Evolutionary conservation across 805 yeast species (phyloP), one percentile per base, ranked within the genome.

Genomic region (Metschnikowia peoriensis): DNA sequence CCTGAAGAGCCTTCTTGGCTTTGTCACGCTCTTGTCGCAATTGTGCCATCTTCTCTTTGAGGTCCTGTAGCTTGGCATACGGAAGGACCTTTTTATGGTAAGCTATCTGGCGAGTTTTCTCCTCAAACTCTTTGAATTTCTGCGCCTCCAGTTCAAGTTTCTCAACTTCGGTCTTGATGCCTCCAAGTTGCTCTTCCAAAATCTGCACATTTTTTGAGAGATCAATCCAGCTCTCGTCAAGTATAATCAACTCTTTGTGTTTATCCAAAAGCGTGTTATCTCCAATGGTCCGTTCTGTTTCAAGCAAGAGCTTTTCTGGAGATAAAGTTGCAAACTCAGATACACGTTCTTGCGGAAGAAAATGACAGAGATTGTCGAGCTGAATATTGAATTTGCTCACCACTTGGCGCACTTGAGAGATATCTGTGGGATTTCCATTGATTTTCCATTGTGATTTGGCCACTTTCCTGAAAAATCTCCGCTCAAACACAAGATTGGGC

Each of bases 271-370:
- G 69, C 38, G 79, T 75, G 2, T 85, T 80, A 47, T 80, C 74
- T 6, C 87, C 89, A 34, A 90, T 80, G 1, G 97, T 90, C 53
- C 93, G 72, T 62, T 91, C 89, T 1, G 96, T 89, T 61, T 89
- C 96, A 28, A 75, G 62, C 11, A 94, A 73, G 8, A 93, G 71
- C 54, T 83, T 83, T 56, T 88, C 91, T 1, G 96, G 88, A 29
- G 88, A 79, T 58, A 89, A 71, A 2, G 86, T 81, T 0, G 97
- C 96, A 73, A 94, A 94, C 58, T 89, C 90, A 2, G 96, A 93
- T 7, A 94, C 98, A 54, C 96, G 78, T 61, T 93, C 98, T 66
- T 94, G 99, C 0, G 99, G 97, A 50, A 94, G 72, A 63, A 94
- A 94, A 65, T 93, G 97, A 64, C 98, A 92, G 46, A 93, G 75